A percentile compares a stretch with the other conserved stretches of the same genome.
Evolutionary conservation across 345 rosid genomes (phyloP).

Genomic region (Kernera saxatilis): DNA sequence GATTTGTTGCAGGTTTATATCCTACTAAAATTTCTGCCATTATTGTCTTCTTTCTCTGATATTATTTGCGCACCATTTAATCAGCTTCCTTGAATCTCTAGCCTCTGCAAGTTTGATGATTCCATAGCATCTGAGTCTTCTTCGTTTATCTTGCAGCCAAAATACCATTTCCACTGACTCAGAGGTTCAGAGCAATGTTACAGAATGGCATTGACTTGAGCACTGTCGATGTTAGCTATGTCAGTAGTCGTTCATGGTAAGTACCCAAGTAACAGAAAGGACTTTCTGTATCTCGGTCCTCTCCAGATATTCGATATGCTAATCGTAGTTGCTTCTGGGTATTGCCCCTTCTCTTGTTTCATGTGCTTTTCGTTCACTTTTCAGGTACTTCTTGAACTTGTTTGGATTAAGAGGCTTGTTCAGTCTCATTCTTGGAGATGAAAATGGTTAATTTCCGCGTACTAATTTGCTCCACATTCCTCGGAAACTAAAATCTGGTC

Average conservation of each 20-base stretch:
- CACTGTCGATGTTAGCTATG: conserved; percentile 98
- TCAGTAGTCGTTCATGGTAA: conserved; percentile 98
- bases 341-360: background rate
- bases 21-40: background rate
- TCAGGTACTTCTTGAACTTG: conserved; percentile 92
- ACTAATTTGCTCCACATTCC: background rate
- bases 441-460: conserved; percentile 63
- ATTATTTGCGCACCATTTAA: background rate
- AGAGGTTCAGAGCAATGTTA: conserved; percentile 95
- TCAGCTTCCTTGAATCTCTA: background rate
- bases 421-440: conserved; percentile 96
- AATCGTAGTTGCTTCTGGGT: conserved; percentile 8
- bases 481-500: background rate
- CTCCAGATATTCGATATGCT: background rate
- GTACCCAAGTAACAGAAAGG: background rate
- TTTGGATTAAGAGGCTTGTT: conserved; percentile 97
- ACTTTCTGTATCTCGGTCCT: background rate
- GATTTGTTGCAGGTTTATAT: conserved; percentile 87
- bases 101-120: background rate
- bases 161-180: conserved; percentile 96
- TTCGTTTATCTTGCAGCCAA: conserved; percentile 54
- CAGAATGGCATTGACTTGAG: conserved; percentile 99
- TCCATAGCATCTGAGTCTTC: background rate
- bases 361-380: background rate
- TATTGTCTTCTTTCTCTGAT: too few species aligned